Evolutionary conservation across 176 grass and related monocot species (phyloP).

Genomic region (Oryza rufipogon): DNA sequence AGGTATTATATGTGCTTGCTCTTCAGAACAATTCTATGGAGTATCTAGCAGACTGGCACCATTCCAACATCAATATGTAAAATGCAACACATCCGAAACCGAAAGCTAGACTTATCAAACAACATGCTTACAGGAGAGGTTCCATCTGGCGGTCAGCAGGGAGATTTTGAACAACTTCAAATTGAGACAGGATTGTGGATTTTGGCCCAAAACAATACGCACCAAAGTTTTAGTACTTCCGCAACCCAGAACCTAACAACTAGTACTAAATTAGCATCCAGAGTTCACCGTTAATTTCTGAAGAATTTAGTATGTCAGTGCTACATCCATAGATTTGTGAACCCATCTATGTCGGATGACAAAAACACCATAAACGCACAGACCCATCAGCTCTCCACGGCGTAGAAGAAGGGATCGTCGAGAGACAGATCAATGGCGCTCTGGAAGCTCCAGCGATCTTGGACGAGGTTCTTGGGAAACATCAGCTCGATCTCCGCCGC

Average conservation of each 20-base stretch:
- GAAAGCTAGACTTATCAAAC: neutral
- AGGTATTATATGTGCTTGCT: neutral
- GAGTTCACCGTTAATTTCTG: neutral
- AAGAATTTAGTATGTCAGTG: neutral
- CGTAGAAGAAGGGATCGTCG: neutral
- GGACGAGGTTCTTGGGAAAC: neutral
- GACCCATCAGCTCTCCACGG: neutral
- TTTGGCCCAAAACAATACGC: neutral
- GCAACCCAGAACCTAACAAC: neutral
- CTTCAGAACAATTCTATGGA: neutral
- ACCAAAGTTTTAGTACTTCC: neutral
- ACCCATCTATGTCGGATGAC: neutral
- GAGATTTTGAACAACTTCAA: neutral
- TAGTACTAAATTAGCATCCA: neutral
- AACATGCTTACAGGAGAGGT: constrained; percentile 1
- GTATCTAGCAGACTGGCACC: neutral
- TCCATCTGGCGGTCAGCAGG: neutral
- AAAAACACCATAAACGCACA: neutral
- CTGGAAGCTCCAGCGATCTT: constrained; percentile 18
- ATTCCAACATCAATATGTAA: neutral
- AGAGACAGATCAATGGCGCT: constrained; percentile 9
- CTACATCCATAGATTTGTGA: neutral
- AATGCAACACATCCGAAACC: neutral
- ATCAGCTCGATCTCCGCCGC: neutral
- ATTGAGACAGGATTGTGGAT: neutral